Evolutionary conservation across 2,329 filamentous ascomycete species (phyloP), one percentile per base, ranked within the genome.

Genomic region (Paraphaeosphaeria minitans): DNA sequence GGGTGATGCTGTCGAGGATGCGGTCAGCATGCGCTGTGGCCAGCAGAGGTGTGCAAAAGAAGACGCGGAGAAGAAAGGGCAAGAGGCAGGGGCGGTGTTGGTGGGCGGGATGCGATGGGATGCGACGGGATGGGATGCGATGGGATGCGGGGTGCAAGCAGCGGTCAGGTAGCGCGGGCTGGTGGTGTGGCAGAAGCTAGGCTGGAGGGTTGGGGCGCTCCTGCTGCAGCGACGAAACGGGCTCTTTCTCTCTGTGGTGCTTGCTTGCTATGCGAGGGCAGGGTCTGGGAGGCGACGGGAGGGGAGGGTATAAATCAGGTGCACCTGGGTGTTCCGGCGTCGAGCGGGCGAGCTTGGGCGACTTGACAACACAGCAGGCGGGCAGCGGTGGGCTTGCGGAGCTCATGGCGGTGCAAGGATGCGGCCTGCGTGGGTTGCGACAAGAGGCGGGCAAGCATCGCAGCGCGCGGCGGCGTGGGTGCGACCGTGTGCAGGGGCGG

Each of bases 1-100:
- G 87, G 84, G 82, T 90, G 89, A 85, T 91, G 89, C 88, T 92
- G 86, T n/a, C 13, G 71, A 66, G 66, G 61, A 55, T 57, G 62
- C 49, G 65, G 73, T 75, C 67, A 77, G 73, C 66, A 69, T 68
- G 61, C 62, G 52, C 59, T 46, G 65, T 29, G 51, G 43, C 45
- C 33, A 33, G 56, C 45, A 43, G 50, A 41, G 14, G 53, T 22
- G 35, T 54, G 49, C 31, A 65, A 52, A 55, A 53, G 37, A 53
- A 41, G 27, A 58, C 41, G 35, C 33, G 56, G 55, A 46, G 55
- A 49, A 62, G 63, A 53, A 39, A 39, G 16, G 6, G 37, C 45
- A 58, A 51, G 63, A 46, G 56, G 50, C 47, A 57, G 58, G 60
- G 52, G 58, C 53, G 45, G 22, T 12, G 39, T 31, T 48, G 57